Base-by-base conservation (phyloP, 202 grass and related monocot genomes). In the Thinopyrum obtusiflorum region DNA sequence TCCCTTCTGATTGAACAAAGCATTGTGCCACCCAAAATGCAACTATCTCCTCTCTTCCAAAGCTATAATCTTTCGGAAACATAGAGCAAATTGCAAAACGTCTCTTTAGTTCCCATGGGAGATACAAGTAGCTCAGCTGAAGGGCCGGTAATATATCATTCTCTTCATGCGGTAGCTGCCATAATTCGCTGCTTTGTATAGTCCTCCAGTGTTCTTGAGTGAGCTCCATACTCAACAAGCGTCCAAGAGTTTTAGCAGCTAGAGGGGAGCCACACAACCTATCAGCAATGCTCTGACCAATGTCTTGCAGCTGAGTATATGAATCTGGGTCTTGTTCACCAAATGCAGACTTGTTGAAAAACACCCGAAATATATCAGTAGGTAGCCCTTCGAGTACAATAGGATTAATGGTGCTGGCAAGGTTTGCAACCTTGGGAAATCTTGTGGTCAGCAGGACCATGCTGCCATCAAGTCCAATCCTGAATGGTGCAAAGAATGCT, bases 171-270 rank as follows among this genome's bases (percentile, higher is more conserved):
- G 76, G 25, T 11, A 90, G 8, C 68, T 87, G 9, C 88, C 84
- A 90, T 14, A 82, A 4, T 72, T 82, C 32, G 17, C 44, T 90
- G 10, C 62, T 78, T 40, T 75, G 46, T 55, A 90, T 47, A 1
- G 8, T 32, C 47, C 51, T 32, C 89, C 89, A 28, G 4, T 65
- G 24, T 25, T 11, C 4, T 4, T 21, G 3, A 40, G 46, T 32
- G 40, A 61, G 46, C 17, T 90, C 29, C 5, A 0, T 26, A 18
- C 14, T 39, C 55, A 90, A 33, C 18, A 79, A 21, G 15, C 80
- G 17, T 11, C 89, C 73, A 0, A 90, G 1, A 23, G 84, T 83
- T 55, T 90, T 90, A 6, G 84, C 74, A 18, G 84, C 89, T 11
- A 90, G 51, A 28, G 89, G 84, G 11, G 80, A 79, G 1, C 84